Conservation (phyloP, 352 stramenopile genomes). For the Phytophthora quininea region DNA sequence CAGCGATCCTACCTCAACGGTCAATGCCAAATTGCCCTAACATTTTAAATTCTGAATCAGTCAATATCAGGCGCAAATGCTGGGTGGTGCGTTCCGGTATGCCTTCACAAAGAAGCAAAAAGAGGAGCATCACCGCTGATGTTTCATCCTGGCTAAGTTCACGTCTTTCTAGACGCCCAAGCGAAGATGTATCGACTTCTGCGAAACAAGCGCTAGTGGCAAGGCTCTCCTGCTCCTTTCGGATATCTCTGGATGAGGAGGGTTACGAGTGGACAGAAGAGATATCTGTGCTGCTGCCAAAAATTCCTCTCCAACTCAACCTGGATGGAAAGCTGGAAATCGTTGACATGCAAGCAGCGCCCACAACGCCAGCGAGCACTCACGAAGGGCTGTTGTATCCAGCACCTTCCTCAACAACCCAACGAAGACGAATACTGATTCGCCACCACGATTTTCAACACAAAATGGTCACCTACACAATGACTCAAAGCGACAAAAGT, state of each 20-base stretch:
- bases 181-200: slow-evolving; percentile 33
- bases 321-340: slow-evolving; percentile 33
- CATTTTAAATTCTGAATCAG: slow-evolving; percentile 19
- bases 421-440: slow-evolving; percentile 64
- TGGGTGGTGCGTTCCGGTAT: slow-evolving; percentile 54
- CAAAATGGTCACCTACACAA: slow-evolving; percentile 75
- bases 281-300: slow-evolving; percentile 44
- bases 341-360: slow-evolving; percentile 18
- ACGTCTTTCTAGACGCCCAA: slow-evolving; percentile 45
- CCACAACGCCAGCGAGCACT: slow-evolving; percentile 11
- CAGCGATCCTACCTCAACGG: no score
- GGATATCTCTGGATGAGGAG: slow-evolving; percentile 36
- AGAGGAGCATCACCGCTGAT: slow-evolving; percentile 52
- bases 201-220: slow-evolving; percentile 38
- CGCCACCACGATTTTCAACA: slow-evolving; percentile 53
- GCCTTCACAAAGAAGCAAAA: slow-evolving; percentile 47
- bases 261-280: slow-evolving; percentile 60
- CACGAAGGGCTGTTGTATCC: slow-evolving; percentile 42
- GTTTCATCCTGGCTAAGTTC: slow-evolving; percentile 64
- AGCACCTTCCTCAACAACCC: slow-evolving; percentile 46
- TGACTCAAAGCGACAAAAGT: slow-evolving; percentile 48
- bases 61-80: slow-evolving; percentile 32
- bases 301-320: slow-evolving; percentile 42
- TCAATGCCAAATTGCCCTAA: background rate
- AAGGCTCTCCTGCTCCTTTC: slow-evolving; percentile 59